Evolutionary conservation across 1,284 basidiomycete genomes (phyloP).

Genomic region (Fomitopsis schrenkii): DNA sequence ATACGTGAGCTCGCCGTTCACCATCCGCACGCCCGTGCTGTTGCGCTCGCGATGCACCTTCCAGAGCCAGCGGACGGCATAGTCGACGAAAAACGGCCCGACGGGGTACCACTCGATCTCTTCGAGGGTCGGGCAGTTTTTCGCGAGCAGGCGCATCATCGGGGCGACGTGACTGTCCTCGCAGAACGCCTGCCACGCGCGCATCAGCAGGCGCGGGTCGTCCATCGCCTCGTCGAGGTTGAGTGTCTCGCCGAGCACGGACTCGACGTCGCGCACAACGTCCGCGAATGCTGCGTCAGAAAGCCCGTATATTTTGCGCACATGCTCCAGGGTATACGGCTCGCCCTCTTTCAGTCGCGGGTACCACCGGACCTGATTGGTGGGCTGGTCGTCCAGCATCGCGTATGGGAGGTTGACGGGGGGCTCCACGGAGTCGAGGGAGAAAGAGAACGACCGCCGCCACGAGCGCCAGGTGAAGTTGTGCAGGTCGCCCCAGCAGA

Average conservation of each 20-base stretch:
- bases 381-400: not conserved
- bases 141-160: slow-evolving; percentile 5
- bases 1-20: slow-evolving; percentile 1
- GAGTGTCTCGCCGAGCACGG: not conserved
- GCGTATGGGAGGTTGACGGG: not conserved
- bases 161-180: not conserved
- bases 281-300: not conserved
- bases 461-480: not conserved
- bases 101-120: slow-evolving; percentile 15
- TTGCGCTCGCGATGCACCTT: slow-evolving; percentile 1
- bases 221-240: not conserved
- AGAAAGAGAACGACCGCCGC: not conserved
- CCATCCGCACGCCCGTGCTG: not conserved
- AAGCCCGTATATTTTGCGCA: not conserved
- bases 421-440: not conserved
- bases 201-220: slow-evolving; percentile 6
- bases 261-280: not conserved
- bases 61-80: slow-evolving; percentile 5
- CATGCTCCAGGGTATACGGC: not conserved
- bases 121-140: slow-evolving; percentile 13
- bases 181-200: slow-evolving; percentile 9
- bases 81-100: not conserved
- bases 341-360: not conserved
- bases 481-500: not conserved
- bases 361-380: not conserved